Conservation (phyloP, 768 basidiomycete genomes). For the Tulasnella calospora region DNA sequence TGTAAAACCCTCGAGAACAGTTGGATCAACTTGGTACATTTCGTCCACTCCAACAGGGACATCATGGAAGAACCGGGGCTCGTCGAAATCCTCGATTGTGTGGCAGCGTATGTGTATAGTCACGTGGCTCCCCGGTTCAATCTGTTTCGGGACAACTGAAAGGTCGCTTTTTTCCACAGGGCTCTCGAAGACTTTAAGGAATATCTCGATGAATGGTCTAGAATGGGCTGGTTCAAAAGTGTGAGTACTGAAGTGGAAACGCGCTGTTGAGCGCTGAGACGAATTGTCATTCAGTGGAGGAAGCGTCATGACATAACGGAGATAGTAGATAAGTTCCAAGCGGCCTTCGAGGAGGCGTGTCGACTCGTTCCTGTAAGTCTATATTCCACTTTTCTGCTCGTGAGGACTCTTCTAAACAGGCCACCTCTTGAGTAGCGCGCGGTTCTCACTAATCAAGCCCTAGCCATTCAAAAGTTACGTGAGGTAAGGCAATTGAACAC, state of each 20-base stretch:
- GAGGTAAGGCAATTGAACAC: background rate
- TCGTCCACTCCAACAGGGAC: background rate
- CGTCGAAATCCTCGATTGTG: background rate
- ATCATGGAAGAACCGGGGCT: background rate
- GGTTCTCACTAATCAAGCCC: background rate
- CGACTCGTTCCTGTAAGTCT: background rate
- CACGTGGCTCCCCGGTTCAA: background rate
- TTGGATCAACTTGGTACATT: background rate
- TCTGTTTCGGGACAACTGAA: background rate
- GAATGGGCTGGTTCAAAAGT: background rate
- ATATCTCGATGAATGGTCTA: background rate
- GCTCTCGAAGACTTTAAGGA: background rate
- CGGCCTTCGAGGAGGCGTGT: background rate
- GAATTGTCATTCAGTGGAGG: background rate
- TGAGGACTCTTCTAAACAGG: background rate
- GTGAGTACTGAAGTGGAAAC: background rate
- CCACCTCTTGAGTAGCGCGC: background rate
- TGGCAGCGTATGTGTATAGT: background rate
- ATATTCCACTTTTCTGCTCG: background rate
- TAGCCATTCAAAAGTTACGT: background rate
- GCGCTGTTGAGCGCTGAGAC: background rate
- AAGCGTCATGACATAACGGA: background rate
- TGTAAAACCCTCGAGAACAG: background rate
- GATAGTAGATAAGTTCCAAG: background rate
- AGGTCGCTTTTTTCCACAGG: background rate